Evolutionary conservation across 2,329 filamentous ascomycete genomes (phyloP).

Genomic region (Clonostachys rosea): DNA sequence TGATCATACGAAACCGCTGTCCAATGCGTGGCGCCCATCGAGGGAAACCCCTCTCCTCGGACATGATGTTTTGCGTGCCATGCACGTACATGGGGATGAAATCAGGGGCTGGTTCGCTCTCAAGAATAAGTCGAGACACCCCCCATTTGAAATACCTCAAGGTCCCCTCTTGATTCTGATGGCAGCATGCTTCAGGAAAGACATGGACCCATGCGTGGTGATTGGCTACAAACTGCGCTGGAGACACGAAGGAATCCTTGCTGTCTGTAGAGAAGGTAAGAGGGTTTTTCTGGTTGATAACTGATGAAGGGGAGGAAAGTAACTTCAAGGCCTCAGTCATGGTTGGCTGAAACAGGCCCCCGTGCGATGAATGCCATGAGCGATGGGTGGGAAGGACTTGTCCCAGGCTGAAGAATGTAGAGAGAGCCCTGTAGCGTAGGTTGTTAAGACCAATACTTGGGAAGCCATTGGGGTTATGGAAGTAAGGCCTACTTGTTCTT

Average conservation of each 20-base stretch:
- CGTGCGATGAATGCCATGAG: slow-evolving; percentile 68
- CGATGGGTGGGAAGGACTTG: slow-evolving; percentile 91
- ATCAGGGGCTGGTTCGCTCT: slow-evolving; percentile 81
- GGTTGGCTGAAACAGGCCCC: slow-evolving; percentile 86
- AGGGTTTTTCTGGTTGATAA: slow-evolving; percentile 40
- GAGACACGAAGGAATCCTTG: slow-evolving; percentile 61
- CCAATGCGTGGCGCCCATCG: slow-evolving; percentile 74
- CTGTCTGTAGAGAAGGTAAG: slow-evolving; percentile 63
- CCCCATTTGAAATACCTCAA: slow-evolving; percentile 99
- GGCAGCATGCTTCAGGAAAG: slow-evolving; percentile 92
- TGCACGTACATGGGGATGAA: slow-evolving; percentile 94
- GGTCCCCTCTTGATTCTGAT: slow-evolving; percentile 73
- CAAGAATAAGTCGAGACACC: slow-evolving; percentile 83
- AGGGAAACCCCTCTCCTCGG: slow-evolving; percentile 74
- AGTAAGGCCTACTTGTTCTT: slow-evolving; percentile 62
- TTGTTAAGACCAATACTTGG: neutral
- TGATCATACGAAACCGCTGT: slow-evolving; percentile 66
- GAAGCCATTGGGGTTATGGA: neutral
- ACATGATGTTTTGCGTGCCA: slow-evolving; percentile 83
- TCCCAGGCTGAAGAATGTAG: slow-evolving; percentile 81
- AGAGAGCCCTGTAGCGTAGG: slow-evolving; percentile 46
- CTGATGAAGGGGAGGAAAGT: slow-evolving; percentile 53
- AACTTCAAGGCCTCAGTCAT: slow-evolving; percentile 82
- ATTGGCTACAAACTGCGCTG: slow-evolving; percentile 65
- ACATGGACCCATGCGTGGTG: slow-evolving; percentile 86